A percentile compares a stretch with the other conserved stretches of the same genome.
Conservation (phyloP, 306 rosid genomes). For the apple (Malus domestica) region DNA sequence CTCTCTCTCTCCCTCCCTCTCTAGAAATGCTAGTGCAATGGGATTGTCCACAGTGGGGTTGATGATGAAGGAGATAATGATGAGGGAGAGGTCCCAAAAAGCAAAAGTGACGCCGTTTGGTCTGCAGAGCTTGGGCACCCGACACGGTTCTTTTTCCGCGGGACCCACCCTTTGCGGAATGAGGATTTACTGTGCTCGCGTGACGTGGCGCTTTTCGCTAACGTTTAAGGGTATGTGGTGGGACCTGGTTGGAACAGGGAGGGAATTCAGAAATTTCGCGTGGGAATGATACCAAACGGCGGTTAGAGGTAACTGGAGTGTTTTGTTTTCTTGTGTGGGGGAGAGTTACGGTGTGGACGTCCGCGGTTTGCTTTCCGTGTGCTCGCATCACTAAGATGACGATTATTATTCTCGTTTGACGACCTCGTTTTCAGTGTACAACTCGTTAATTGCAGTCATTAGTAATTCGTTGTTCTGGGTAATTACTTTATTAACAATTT, state of each 20-base stretch:
- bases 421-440: constrained; percentile 12
- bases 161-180: constrained; percentile 28
- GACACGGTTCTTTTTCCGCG: constrained; percentile 35
- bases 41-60: not conserved
- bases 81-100: constrained; percentile 27
- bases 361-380: constrained; percentile 2
- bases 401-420: not conserved
- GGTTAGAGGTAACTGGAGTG: constrained; percentile 11
- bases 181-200: not conserved
- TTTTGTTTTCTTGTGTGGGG: not conserved
- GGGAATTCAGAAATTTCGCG: not conserved
- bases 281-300: constrained; percentile 37
- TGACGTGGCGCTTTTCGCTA: constrained; percentile 1
- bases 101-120: constrained; percentile 69
- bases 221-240: not conserved
- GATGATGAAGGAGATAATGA: constrained; percentile 14
- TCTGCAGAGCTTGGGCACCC: constrained; percentile 32
- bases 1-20: constrained; percentile 1
- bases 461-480: not conserved
- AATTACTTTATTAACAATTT: not conserved
- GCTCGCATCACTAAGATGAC: constrained; percentile 3
- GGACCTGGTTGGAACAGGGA: not conserved
- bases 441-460: not conserved
- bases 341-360: not conserved
- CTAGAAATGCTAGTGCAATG: not conserved